Base-by-base conservation (phyloP, 2,329 filamentous ascomycete species). In the Plenodomus biglobosus region DNA sequence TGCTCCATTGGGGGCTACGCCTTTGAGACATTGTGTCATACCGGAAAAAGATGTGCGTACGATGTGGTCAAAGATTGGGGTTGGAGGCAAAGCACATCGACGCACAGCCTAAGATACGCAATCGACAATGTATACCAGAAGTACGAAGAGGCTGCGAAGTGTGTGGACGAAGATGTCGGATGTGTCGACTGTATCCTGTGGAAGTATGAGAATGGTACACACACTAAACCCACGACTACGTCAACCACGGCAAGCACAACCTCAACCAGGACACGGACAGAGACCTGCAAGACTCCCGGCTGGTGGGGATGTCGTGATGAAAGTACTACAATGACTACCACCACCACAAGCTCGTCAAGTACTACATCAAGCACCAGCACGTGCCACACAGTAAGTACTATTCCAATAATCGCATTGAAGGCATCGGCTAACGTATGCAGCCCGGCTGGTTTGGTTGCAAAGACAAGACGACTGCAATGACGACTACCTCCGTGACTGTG, bases 381-480 rank as follows among this genome's bases (percentile, higher is more conserved):
- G 22, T 71, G 68, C 43, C 58, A 70, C 18, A 70, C 68, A 10
- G 65, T 68, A 46, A 61, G 64, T 50, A 3, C 40, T 30, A 1
- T 21, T 20, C 18, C 5, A 3, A 18, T 1, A 11, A 13, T 44
- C 17, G 3, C 3, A 8, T 11, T 10, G 13, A 8, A 34, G 17
- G 18, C 1, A 6, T 37, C 18, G 19, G 20, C 59, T 60, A 13
- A 62, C 48, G n/a, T 16, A 3, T 24, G 21, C 38, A 69, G 58
- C 67, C 67, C 35, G 66, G 68, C 21, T 71, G 68, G 68, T 71
- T 70, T 40, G 68, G 68, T 2, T 71, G 68, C 43, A 70, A 70
- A 38, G 69, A 72, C 39, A 53, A 66, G 38, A 67, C 61, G 1
- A 65, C 60, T 0, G 55, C 56, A 19, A 59, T 50, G 13, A 52